Base-by-base conservation (phyloP, 2,329 filamentous ascomycete species). In the Graphilbum ipis-grandicollis region DNA sequence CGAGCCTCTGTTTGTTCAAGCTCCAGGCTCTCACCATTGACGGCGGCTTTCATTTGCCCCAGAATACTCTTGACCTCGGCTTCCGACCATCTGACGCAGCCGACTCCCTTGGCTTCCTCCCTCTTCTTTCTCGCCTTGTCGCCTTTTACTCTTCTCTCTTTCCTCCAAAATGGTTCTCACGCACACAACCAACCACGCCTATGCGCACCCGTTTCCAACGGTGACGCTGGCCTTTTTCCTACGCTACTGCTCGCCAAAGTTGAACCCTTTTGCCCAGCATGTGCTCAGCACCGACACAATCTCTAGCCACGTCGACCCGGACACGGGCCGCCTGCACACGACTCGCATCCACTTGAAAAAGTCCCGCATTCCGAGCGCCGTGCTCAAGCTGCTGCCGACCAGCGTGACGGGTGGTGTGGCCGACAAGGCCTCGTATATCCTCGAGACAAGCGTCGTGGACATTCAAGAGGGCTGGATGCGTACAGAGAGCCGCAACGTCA, bases 181-280 rank as follows among this genome's bases (percentile, higher is more conserved):
- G 7, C 70, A 73, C 55, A 71, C 68, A 37, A 75, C 71, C 48
- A 73, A 69, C 57, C 78, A 81, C 55, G 71, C 68, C 50, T 85
- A 86, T 65, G 68, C 75, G 45, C 83, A 88, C 57, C 77, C 79
- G 34, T 88, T 88, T 61, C 75, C 80, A 43, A 81, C 81, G 54
- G 82, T 90, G 43, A 84, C 81, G 34, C 76, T 90, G 55, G 82
- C 82, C 59, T 90, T 84, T 67, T 90, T 88, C 59, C 76, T 90
- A 35, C 80, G 82, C 46, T 90, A 90, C 59, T 84, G 80, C 41
- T 72, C 68, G 5, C 67, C 68, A 22, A 63, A 71, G 45, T 60
- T 71, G 45, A 90, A 88, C 51, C 82, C 82, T 7, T 86, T 88
- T 60, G 77, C 76, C 46, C 75, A 71, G 44, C 82, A 90, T 60